Conservation (phyloP, 495 filamentous ascomycete genomes). For the Podospora bellae-mahoneyi region DNA sequence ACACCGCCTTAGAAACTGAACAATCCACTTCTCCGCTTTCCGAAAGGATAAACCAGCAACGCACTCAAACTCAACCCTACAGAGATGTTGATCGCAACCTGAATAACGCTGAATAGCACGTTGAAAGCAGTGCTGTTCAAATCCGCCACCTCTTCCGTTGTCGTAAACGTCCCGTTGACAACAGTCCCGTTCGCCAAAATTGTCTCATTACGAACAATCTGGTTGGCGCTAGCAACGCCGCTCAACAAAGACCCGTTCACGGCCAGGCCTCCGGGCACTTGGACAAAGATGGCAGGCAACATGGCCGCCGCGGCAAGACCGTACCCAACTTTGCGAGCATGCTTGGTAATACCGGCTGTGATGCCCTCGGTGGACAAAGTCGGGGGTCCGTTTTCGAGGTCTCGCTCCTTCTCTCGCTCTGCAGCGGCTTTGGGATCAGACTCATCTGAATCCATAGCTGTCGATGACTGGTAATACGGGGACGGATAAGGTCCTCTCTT, state of each 20-base stretch:
- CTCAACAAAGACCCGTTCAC: constrained; percentile 77
- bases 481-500: constrained; percentile 1
- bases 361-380: constrained; percentile 2
- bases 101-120: constrained; percentile 81
- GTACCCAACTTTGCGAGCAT: constrained; percentile 48
- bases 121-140: constrained; percentile 73
- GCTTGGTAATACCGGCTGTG: constrained; percentile 7
- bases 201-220: constrained; percentile 58
- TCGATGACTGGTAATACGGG: constrained; percentile 17
- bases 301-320: constrained; percentile 85
- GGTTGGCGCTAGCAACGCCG: constrained; percentile 80
- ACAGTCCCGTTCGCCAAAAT: constrained; percentile 29
- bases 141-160: constrained; percentile 11
- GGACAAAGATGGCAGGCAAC: constrained; percentile 90
- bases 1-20: constrained; percentile 68
- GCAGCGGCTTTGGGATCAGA: constrained; percentile 8
- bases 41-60: constrained; percentile 83
- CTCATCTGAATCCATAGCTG: constrained; percentile 16
- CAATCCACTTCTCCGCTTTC: constrained; percentile 83
- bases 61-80: constrained; percentile 87
- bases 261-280: constrained; percentile 86
- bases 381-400: constrained; percentile 23
- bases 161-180: constrained; percentile 30
- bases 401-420: constrained; percentile 9
- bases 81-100: constrained; percentile 89